Percentiles rank a stretch among this genome's conserved stretches.
Conservation (phyloP, 495 filamentous ascomycete species). For the Aspergillus sclerotiicarbonarius region DNA sequence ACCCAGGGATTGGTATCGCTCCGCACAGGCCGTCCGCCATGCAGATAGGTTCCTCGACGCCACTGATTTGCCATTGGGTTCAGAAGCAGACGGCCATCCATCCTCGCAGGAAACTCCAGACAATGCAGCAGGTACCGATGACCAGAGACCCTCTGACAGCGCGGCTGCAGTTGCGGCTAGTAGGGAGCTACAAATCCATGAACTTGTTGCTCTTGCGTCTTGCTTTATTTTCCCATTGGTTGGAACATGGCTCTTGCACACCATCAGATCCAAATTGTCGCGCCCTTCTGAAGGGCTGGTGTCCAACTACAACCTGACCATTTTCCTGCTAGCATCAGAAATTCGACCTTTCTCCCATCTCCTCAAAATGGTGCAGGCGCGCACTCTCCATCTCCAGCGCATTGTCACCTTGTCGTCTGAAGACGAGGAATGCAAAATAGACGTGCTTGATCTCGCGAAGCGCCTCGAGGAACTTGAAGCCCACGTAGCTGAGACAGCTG, state of each 20-base stretch:
- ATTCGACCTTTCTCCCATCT: constrained; percentile 77
- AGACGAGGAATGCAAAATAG: constrained; percentile 33
- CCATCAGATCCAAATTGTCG: constrained; percentile 70
- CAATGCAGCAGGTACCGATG: constrained; percentile 7
- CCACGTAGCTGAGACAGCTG: constrained; percentile 45
- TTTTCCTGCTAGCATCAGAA: constrained; percentile 88
- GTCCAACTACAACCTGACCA: constrained; percentile 89
- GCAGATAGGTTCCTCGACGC: constrained; percentile 44
- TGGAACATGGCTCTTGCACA: constrained; percentile 76
- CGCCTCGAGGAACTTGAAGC: constrained; percentile 73
- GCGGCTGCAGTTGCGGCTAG: constrained; percentile 38
- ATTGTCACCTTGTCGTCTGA: constrained; percentile 55
- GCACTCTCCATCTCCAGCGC: constrained; percentile 81
- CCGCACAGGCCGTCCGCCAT: constrained; percentile 63
- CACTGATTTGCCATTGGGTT: constrained; percentile 30
- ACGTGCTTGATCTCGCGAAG: constrained; percentile 55
- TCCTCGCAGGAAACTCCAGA: constrained; percentile 37
- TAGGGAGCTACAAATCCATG: constrained; percentile 69
- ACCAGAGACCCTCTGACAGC: constrained; percentile 7
- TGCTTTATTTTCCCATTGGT: constrained; percentile 80
- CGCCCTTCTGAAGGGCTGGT: constrained; percentile 82
- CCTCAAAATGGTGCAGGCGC: constrained; percentile 72
- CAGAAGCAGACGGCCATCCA: constrained; percentile 42
- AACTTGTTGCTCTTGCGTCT: constrained; percentile 66
- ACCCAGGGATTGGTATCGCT: constrained; percentile 82